Percentiles rank a stretch among this genome's conserved stretches.
phyloP scores from a whole-genome alignment of 169 alveolate genomes.

The Plasmodium gaboni region DNA sequence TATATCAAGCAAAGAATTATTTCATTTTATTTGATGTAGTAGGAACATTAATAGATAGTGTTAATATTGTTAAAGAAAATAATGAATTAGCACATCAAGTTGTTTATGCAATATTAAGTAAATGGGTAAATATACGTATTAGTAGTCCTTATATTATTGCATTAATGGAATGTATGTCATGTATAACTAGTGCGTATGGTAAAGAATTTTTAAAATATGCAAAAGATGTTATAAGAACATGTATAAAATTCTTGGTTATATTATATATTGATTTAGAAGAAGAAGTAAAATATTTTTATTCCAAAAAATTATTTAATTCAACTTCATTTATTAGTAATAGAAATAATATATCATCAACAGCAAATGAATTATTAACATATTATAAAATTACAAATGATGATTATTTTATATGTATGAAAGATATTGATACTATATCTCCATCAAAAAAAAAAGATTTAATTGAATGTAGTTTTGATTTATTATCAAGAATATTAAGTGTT shows the following conservation, averaged over 20 bases:
- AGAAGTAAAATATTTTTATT: slow-evolving; percentile 68
- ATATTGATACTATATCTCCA: slow-evolving; percentile 62
- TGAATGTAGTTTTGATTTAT: slow-evolving; percentile 74
- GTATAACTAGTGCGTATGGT: slow-evolving; percentile 77
- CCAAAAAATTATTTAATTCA: slow-evolving; percentile 31
- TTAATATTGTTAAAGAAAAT: slow-evolving; percentile 72
- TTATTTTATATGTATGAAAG: slow-evolving; percentile 52
- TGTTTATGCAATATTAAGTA: slow-evolving; percentile 52
- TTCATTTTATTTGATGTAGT: slow-evolving; percentile 89
- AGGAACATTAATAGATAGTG: slow-evolving; percentile 85
- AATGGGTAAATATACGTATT: slow-evolving; percentile 60
- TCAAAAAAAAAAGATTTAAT: slow-evolving; percentile 70
- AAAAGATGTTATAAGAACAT: slow-evolving; percentile 70
- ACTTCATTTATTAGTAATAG: slow-evolving; percentile 50
- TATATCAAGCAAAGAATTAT: slow-evolving; percentile 87
- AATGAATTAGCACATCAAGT: slow-evolving; percentile 71
- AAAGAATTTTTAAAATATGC: slow-evolving; percentile 75
- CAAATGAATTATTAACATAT: slow-evolving; percentile 56
- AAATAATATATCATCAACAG: slow-evolving; percentile 65
- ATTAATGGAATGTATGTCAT: slow-evolving; percentile 75
- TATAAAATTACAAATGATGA: slow-evolving; percentile 68
- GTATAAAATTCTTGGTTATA: slow-evolving; percentile 66
- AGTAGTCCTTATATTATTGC: slow-evolving; percentile 74
- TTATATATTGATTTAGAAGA: slow-evolving; percentile 76
- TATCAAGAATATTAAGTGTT: slow-evolving; percentile 75